phyloP scores from a whole-genome alignment of 176 grass and related monocot species.

The Phoenix roebelenii region DNA sequence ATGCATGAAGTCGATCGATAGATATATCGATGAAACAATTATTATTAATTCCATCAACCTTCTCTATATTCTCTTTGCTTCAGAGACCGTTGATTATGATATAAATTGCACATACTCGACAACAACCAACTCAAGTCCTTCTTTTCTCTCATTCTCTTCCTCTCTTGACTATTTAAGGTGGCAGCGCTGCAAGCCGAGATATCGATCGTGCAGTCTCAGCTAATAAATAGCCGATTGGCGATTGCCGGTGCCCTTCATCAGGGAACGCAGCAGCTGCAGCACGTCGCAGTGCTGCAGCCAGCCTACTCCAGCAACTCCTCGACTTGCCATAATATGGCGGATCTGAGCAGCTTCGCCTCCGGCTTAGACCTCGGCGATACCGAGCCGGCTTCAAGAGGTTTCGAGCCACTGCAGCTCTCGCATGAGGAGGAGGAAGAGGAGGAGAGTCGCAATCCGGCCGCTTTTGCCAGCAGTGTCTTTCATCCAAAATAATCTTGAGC shows the following conservation, averaged over 20 bases:
- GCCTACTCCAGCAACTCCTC: conserved; percentile 10
- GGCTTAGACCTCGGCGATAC: conserved; percentile 3
- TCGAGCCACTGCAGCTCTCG: neutral
- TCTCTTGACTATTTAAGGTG: neutral
- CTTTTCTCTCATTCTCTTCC: no score
- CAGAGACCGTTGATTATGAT: no score
- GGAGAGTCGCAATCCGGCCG: neutral
- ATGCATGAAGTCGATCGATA: no score
- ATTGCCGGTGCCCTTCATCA: neutral
- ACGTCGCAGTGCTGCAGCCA: neutral
- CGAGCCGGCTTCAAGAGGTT: neutral
- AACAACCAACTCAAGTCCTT: no score
- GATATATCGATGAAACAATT: no score
- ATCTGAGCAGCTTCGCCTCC: neutral
- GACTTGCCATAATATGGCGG: neutral
- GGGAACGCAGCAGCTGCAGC: neutral
- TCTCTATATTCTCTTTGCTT: no score
- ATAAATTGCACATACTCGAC: no score
- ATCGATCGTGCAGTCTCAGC: conserved; percentile 10
- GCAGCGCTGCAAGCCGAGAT: conserved; percentile 6
- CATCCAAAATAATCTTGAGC: neutral
- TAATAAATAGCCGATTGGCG: conserved; percentile 3
- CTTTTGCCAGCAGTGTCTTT: neutral
- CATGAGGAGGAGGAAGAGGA: neutral
- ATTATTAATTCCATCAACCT: no score